Conservation (phyloP, 345 rosid genomes). For the Toxicodendron radicans region DNA sequence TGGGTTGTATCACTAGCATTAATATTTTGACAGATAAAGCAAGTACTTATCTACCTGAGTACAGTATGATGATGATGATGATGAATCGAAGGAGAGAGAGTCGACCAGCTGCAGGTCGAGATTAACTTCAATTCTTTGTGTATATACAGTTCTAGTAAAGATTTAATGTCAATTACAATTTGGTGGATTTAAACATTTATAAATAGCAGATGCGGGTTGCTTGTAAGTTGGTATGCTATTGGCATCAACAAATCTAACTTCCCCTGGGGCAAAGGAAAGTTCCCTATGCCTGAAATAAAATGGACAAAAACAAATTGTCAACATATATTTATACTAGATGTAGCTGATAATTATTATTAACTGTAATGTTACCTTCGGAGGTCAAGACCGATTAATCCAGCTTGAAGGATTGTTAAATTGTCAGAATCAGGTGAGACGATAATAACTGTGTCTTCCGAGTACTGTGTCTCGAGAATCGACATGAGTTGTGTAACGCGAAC, state of each 20-base stretch:
- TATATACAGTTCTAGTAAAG: not conserved
- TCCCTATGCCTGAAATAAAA: constrained; percentile 65
- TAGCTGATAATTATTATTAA: not conserved
- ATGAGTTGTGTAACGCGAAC: constrained; percentile 89
- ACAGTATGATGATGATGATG: no score
- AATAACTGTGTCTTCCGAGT: constrained; percentile 69
- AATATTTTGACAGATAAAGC: not conserved
- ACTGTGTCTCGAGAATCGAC: constrained; percentile 95
- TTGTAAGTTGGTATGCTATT: constrained; percentile 75
- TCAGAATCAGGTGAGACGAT: constrained; percentile 92
- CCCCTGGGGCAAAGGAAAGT: constrained; percentile 71
- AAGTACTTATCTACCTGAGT: not conserved
- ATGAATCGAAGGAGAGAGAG: not conserved
- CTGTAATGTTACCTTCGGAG: constrained; percentile 54
- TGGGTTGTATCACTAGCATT: not conserved
- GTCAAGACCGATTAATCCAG: constrained; percentile 83
- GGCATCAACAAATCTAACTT: constrained; percentile 72
- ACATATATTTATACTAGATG: not conserved
- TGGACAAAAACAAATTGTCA: not conserved
- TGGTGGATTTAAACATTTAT: constrained; percentile 81
- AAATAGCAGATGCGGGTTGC: constrained; percentile 83
- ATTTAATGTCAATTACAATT: constrained; percentile 47
- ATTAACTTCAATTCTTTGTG: not conserved
- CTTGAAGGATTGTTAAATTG: constrained; percentile 78
- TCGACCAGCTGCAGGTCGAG: not conserved